Base-by-base conservation (phyloP, 2,329 filamentous ascomycete genomes). In the Scortechinia acanthostroma region DNA sequence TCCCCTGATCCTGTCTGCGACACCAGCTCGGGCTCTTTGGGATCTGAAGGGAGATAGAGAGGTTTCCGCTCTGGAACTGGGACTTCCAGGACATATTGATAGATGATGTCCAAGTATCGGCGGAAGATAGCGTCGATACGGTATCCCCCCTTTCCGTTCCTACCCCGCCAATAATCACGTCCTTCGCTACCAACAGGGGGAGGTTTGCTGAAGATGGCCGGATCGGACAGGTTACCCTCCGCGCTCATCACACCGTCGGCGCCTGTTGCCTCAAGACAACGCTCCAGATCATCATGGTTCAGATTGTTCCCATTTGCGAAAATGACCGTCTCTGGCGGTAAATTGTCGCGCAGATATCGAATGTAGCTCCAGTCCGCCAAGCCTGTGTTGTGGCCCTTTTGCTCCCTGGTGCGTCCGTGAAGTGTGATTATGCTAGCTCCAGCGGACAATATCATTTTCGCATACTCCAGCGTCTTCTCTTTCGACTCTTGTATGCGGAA, bases 241-340 rank as follows among this genome's bases (percentile, higher is more conserved):
- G 93, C 93, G 52, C 86, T 91, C 93, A 98, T 97, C 44, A 98
- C 80, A 16, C 77, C 93, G 61, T 98, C 93, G 2, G 84, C 91
- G 1, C 91, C 90, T 1, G 93, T 98, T 3, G 74, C 88, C 43
- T 81, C 77, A 17, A 98, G 68, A 57, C 91, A 97, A 17, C 68
- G 69, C 43, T 84, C 76, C 10, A 98, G 70, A 59, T 98, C 91
- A 0, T 73, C 82, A 47, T 85, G 75, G 59, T 88, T 85, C 47
- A 98, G 68, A 25, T 96, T 84, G 58, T 98, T 98, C 13, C 93
- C 93, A 61, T 98, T 98, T 3, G 93, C 93, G 59, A 98, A 97
- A 2, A 98, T 79, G 20, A 98, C 93, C 4, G 90, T 94, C 42
- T 96, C 90, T 1, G 75, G 68, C 0, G 91, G 91, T 22, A 98